phyloP scores from a whole-genome alignment of 2,329 filamentous ascomycete genomes.

The Aspergillus sp. region DNA sequence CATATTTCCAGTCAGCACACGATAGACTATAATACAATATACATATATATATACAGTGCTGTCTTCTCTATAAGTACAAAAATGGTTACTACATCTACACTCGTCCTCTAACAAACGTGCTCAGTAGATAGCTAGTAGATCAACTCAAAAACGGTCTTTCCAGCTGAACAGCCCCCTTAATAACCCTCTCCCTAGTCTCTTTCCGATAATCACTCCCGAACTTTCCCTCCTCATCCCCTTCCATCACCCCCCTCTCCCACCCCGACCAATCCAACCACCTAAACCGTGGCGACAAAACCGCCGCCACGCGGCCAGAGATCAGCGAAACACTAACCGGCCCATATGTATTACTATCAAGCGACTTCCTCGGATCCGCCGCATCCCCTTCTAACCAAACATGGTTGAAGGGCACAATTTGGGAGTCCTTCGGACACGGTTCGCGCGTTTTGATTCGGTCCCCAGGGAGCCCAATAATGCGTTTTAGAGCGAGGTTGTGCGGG shows the following conservation, averaged over 20 bases:
- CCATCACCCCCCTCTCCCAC: slow-evolving; percentile 35
- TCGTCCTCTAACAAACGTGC: no score
- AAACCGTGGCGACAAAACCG: slow-evolving; percentile 65
- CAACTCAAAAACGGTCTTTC: slow-evolving; percentile 29
- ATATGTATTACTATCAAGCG: slow-evolving; percentile 84
- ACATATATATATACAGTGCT: neutral
- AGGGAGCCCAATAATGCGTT: slow-evolving; percentile 77
- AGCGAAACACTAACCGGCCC: slow-evolving; percentile 77
- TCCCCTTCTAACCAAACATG: slow-evolving; percentile 98
- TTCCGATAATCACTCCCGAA: slow-evolving; percentile 32
- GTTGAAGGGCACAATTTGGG: slow-evolving; percentile 68
- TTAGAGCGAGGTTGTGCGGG: slow-evolving; percentile 70
- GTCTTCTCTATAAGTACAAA: neutral
- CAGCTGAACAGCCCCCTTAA: slow-evolving; percentile 38
- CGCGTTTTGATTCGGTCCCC: slow-evolving; percentile 74
- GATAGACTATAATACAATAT: neutral
- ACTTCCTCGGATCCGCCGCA: slow-evolving; percentile 63
- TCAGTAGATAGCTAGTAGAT: neutral
- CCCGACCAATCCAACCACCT: slow-evolving; percentile 37
- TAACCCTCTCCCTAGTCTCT: slow-evolving; percentile 35
- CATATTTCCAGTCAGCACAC: neutral
- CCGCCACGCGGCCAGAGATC: slow-evolving; percentile 71
- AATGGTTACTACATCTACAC: neutral
- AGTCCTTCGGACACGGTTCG: slow-evolving; percentile 55
- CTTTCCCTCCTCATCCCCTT: slow-evolving; percentile 21